Evolutionary conservation across 768 basidiomycete genomes (phyloP), one percentile per base, ranked within the genome.

Genomic region (Saitozyma sp.): DNA sequence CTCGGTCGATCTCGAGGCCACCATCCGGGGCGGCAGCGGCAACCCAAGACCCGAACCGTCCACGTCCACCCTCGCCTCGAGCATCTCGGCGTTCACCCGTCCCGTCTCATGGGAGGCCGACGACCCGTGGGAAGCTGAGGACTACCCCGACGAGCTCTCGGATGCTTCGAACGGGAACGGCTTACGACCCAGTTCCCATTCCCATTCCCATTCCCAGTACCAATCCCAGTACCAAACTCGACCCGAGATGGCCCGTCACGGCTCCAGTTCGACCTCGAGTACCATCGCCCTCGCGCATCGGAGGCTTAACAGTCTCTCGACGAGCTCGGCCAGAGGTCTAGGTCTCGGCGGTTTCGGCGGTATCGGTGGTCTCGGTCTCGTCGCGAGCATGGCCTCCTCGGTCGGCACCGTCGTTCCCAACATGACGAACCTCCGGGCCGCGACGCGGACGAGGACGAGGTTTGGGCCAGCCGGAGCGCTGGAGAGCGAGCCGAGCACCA

Each of bases 401-500:
- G 29, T n/a, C 11, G 49, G 16, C 61, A 8, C n/a, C 55, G 40
- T 42, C 50, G 8, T 43, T 8, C 16, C 39, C 7, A n/a, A 19
- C 20, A 13, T 17, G 8, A 48, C 9, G 8, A 19, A 16, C 2
- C 39, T 38, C 9, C 14, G 16, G 19, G 43, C 19, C 16, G 50
- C 51, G 48, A 9, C 45, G 16, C 37, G 20, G 14, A 56, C 19
- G 8, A 8, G 45, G 40, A 58, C 11, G 14, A 38, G 19, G 9
- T 17, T 29, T 29, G 29, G 29, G 29, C 29, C 5, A 2, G 29
- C 42, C 1, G 56, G 59, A 1, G 60, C 29, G 14, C 29, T 37
- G 37, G 40, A 59, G 13, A 50, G 50, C 9, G 65, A 63, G 50
- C 67, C 65, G 7, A 53, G n/a, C 8, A 71, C 72, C 8, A 67